Base-by-base conservation (phyloP, 106 monocot genomes). In the Agapanthus africanus region DNA sequence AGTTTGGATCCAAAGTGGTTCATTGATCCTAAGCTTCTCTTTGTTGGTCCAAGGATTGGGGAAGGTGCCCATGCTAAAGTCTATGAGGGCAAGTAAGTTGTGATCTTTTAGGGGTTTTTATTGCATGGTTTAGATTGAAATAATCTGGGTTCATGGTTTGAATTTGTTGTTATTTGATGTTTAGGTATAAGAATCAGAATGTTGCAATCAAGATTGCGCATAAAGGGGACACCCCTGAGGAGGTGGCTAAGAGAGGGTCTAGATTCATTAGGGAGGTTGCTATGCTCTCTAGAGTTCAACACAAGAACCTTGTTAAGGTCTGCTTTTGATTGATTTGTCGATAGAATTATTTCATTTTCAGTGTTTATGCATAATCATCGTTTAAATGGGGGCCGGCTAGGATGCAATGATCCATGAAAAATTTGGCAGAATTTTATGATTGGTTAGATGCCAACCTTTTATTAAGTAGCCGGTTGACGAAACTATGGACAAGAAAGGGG, bases 291-390 rank as follows among this genome's bases (percentile, higher is more conserved):
- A 78, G 73, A 70, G 97, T 97, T 35, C 91, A 92, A 70, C 97
- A 97, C 82, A 89, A 92, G 80, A 97, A 92, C 72, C 80, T 97
- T 40, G 91, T 97, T 46, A 92, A 92, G 97, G 97, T 97, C 50
- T 22, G 71, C 35, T 62, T 22, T 68, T 38, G 25, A 18, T 65
- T 38, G 6, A 4, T 22, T 40, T 65, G n/a, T 39, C n/a, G n/a
- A n/a, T n/a, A n/a, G n/a, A n/a, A n/a, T n/a, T n/a, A n/a, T n/a
- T n/a, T n/a, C n/a, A n/a, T n/a, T n/a, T n/a, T n/a, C n/a, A n/a
- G n/a, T n/a, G n/a, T n/a, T n/a, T n/a, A n/a, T n/a, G n/a, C n/a
- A n/a, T n/a, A n/a, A n/a, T n/a, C n/a, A n/a, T n/a, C n/a, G n/a
- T n/a, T n/a, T n/a, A n/a, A n/a, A n/a, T n/a, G n/a, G n/a, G n/a